Evolutionary conservation across 306 rosid genomes (phyloP).

Genomic region (Rubus idaeus): DNA sequence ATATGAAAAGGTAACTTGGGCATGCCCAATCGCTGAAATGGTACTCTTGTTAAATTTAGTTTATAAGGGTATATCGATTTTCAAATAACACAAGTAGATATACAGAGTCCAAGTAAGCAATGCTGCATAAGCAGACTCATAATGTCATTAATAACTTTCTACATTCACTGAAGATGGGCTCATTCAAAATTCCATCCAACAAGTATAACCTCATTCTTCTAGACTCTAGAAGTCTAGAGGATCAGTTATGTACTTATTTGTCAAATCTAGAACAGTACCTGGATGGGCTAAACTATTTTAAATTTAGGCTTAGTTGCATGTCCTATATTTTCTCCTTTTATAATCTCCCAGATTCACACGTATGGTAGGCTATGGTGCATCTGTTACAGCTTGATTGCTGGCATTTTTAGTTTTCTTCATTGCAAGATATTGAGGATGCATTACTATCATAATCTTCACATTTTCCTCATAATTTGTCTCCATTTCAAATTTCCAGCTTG

Average conservation of each 20-base stretch:
- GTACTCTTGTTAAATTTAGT: neutral
- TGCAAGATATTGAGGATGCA: neutral
- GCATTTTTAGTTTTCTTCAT: neutral
- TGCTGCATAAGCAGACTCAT: neutral
- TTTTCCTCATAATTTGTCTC: constrained; percentile 21
- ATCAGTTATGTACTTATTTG: neutral
- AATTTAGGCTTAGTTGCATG: neutral
- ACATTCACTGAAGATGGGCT: neutral
- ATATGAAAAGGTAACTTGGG: constrained; percentile 44
- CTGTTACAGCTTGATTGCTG: neutral
- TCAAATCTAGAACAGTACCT: neutral
- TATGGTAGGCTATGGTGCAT: too few species aligned
- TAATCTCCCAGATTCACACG: too few species aligned
- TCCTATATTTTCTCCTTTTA: neutral
- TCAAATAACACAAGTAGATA: neutral
- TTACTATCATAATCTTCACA: constrained; percentile 1
- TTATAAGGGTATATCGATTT: neutral
- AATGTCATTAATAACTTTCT: neutral
- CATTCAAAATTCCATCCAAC: neutral
- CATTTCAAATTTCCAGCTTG: constrained; percentile 39
- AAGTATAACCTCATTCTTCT: neutral
- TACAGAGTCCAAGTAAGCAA: neutral
- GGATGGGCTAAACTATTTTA: neutral
- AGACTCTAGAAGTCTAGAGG: too few species aligned
- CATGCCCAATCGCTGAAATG: neutral